Base-by-base conservation (phyloP, 2,329 filamentous ascomycete genomes). In the Xylariaceae sp. region DNA sequence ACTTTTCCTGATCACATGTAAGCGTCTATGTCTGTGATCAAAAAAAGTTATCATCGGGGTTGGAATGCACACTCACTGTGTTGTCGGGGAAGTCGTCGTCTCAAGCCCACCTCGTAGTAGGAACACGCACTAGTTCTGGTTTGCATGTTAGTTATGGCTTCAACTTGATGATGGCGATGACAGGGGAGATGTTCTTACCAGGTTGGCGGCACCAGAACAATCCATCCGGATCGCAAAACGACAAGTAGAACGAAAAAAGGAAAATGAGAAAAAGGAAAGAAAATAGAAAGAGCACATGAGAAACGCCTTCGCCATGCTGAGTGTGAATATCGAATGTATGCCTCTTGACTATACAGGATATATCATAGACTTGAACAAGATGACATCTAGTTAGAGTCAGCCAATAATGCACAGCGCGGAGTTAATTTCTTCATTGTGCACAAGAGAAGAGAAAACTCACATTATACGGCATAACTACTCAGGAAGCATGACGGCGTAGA, bases 401-500 rank as follows among this genome's bases (percentile, higher is more conserved):
- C 23, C 23, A 30, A 30, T 30, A 4, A 30, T 30, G 23, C 23
- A 30, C 23, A 4, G 23, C 23, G 23, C 23, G 23, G 17, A 1
- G 7, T 61, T 48, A 59, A 13, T 10, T 37, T 45, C 9, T 9
- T 13, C 17, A 2, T 8, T 8, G n/a, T 7, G 17, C 7, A 2
- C 3, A 9, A 41, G 44, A 6, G 13, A 37, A 23, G 17, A 23
- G 9, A 41, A 34, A 3, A 61, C 66, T 68, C 55, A 70, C 67
- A 49, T 8, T 35, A 2, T 34, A n/a, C 23, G 18, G 13, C 15
- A 2, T 39, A 13, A 66, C 67, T 76, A 64, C n/a, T 62, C 58
- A 9, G 79, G 75, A 53, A 85, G 73, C 55, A 82, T 78, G 53
- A 84, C 78, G 60, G 84, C 84, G 66, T 87, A 87, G 69, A 87